Evolutionary conservation across 1,284 basidiomycete species (phyloP).

Genomic region (Hortiboletus rubellus): DNA sequence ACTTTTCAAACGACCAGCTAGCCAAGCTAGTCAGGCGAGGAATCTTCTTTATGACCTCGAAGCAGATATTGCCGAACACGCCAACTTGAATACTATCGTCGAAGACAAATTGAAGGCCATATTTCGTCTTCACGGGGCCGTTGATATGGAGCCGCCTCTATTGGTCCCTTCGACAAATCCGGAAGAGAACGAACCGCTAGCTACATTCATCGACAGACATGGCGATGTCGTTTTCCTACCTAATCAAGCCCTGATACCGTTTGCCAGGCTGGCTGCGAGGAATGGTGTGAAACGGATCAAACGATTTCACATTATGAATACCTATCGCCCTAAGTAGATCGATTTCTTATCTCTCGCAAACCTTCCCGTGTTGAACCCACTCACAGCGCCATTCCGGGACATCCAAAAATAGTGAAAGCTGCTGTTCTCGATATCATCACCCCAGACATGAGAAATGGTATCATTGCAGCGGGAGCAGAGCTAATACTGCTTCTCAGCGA

Average conservation of each 20-base stretch:
- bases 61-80: constrained; percentile 68
- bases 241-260: constrained; percentile 75
- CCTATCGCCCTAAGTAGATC: constrained; percentile 64
- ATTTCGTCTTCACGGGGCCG: constrained; percentile 87
- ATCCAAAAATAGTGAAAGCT: constrained; percentile 68
- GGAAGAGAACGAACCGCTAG: constrained; percentile 47
- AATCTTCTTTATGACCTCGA: constrained; percentile 82
- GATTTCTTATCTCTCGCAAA: background rate
- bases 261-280: constrained; percentile 83
- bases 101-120: constrained; percentile 74
- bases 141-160: constrained; percentile 82
- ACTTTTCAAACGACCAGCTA: constrained; percentile 64
- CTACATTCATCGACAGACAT: constrained; percentile 77
- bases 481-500: constrained; percentile 65
- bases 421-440: constrained; percentile 81
- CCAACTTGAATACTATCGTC: constrained; percentile 74
- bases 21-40: constrained; percentile 55
- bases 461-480: constrained; percentile 67
- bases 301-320: constrained; percentile 81
- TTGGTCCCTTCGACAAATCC: constrained; percentile 59
- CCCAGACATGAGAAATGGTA: constrained; percentile 60
- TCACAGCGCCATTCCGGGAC: constrained; percentile 60
- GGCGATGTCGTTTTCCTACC: constrained; percentile 83
- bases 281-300: constrained; percentile 80
- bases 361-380: background rate